Percentiles rank a stretch among this genome's conserved stretches.
Conservation (phyloP, 352 stramenopile genomes). For the Pythium insidiosum region DNA sequence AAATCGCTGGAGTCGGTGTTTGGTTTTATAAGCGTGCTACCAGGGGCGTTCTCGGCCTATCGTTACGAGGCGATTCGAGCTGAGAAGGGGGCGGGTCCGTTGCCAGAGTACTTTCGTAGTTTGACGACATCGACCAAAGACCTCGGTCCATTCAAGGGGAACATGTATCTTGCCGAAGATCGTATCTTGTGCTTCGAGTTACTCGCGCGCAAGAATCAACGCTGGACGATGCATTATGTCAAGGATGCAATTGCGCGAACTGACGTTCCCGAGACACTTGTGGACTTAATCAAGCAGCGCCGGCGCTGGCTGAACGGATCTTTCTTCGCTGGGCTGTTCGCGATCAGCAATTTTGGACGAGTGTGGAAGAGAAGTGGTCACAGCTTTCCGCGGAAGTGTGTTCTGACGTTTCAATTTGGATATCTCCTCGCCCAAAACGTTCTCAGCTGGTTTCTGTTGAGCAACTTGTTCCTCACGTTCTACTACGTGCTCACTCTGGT, state of each 20-base stretch:
- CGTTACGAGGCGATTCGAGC: constrained; percentile 45
- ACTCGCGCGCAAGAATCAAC: constrained; percentile 20
- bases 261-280: constrained; percentile 36
- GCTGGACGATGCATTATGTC: constrained; percentile 41
- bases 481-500: constrained; percentile 37
- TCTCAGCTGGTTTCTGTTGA: constrained; percentile 33
- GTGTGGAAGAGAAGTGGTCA: constrained; percentile 39
- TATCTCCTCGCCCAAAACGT: constrained; percentile 34
- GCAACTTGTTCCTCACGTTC: constrained; percentile 41
- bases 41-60: constrained; percentile 38
- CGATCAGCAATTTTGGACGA: constrained; percentile 42
- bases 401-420: constrained; percentile 31
- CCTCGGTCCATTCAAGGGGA: constrained; percentile 47
- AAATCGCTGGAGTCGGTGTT: constrained; percentile 42
- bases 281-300: constrained; percentile 53
- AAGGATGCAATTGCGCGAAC: constrained; percentile 46
- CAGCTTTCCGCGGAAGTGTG: constrained; percentile 23
- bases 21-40: constrained; percentile 39
- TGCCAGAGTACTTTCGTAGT: constrained; percentile 38
- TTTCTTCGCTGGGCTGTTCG: constrained; percentile 54
- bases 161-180: constrained; percentile 67
- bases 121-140: constrained; percentile 36
- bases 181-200: constrained; percentile 61
- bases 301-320: constrained; percentile 52
- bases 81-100: constrained; percentile 30